phyloP scores from a whole-genome alignment of 2,329 filamentous ascomycete genomes.

The Neophaeococcomyces mojaviensis region DNA sequence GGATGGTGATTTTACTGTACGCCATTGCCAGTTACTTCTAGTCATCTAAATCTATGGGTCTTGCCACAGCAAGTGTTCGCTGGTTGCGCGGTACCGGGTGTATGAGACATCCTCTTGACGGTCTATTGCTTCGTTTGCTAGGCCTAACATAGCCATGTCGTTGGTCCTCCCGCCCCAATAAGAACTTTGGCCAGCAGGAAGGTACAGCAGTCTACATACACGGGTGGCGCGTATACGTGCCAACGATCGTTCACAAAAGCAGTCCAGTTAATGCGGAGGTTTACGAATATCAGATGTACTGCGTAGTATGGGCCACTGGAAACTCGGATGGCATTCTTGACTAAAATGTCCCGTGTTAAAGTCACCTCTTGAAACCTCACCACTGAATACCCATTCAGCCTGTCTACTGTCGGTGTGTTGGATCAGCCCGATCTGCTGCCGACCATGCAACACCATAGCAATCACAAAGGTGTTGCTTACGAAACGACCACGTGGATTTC shows the following conservation, averaged over 20 bases:
- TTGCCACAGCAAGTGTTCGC: neutral
- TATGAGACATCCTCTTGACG: constrained; percentile 1
- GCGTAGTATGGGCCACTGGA: neutral
- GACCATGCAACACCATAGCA: constrained; percentile 1
- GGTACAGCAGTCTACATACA: constrained; percentile 1
- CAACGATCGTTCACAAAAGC: neutral
- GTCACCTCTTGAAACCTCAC: neutral
- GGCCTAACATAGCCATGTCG: constrained; percentile 5
- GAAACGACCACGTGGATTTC: constrained; percentile 3
- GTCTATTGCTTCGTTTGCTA: constrained; percentile 5
- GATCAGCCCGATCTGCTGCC: constrained; percentile 1
- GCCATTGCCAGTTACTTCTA: constrained; percentile 8
- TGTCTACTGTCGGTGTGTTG: neutral
- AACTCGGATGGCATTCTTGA: constrained; percentile 6
- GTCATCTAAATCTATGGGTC: constrained; percentile 5
- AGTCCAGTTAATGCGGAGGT: neutral
- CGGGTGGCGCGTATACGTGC: neutral
- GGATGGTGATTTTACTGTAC: constrained; percentile 6
- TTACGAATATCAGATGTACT: neutral
- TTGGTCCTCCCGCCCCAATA: constrained; percentile 7
- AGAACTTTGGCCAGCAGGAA: constrained; percentile 3
- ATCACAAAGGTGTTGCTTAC: constrained; percentile 4
- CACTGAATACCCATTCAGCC: constrained; percentile 1
- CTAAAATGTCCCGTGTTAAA: neutral
- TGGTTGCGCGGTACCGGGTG: neutral